These are phyloP conservation scores for Aspergillus spinulosporus DNA, from an alignment of 2,329 filamentous ascomycete genomes.

Conservation along the genomic window DNA sequence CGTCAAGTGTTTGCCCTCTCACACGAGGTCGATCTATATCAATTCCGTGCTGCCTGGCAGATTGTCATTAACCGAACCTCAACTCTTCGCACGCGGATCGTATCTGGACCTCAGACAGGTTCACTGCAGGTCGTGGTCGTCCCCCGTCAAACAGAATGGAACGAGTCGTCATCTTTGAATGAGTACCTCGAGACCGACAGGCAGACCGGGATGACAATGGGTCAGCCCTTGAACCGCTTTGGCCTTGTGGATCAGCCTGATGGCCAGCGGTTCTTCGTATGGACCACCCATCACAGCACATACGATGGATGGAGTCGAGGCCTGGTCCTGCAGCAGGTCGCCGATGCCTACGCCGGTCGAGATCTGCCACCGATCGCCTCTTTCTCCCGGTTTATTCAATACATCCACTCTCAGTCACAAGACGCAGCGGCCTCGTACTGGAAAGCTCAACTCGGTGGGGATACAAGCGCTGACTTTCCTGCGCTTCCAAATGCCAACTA, in stretches of 20 bases:
- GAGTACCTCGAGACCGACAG: background rate
- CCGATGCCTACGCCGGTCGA: background rate
- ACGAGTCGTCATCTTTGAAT: background rate
- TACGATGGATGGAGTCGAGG: constrained; percentile 39
- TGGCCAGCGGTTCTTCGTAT: constrained; percentile 31
- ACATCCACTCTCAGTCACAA: background rate
- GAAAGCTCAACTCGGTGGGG: background rate
- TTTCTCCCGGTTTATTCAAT: background rate
- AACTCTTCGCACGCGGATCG: background rate
- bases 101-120: background rate
- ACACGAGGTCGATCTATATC: background rate
- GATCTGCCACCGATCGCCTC: background rate
- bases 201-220: background rate
- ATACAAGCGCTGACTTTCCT: background rate
- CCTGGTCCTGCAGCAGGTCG: background rate
- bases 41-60: background rate
- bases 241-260: background rate
- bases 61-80: background rate
- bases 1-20: background rate
- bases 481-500: background rate
- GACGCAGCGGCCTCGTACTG: background rate
- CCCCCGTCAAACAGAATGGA: background rate
- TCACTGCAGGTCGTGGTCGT: background rate
- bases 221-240: constrained; percentile 1
- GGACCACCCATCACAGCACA: constrained; percentile 45